These are phyloP conservation scores for Dioscorea zingiberensis DNA, from an alignment of 106 monocot genomes.

Conservation along the genomic window DNA sequence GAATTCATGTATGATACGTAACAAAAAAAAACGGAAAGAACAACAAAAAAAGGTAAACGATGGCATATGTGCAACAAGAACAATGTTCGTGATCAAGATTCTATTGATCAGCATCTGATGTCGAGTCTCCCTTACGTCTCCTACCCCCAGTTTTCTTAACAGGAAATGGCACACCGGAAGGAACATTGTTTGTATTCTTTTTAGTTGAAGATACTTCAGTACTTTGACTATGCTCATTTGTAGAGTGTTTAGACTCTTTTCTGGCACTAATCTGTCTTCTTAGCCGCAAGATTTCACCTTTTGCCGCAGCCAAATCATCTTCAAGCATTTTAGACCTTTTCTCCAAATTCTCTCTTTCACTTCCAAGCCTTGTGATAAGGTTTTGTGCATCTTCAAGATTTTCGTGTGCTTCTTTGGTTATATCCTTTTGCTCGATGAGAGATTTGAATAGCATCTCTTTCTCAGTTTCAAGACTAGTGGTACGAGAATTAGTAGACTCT, in stretches of 20 bases:
- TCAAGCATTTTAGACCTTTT: conserved; percentile 56
- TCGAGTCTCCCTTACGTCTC: conserved; percentile 45
- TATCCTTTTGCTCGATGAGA: conserved; percentile 50
- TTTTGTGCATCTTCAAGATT: conserved; percentile 84
- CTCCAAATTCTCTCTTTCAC: conserved; percentile 57
- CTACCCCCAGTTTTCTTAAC: conserved; percentile 32
- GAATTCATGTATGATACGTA: too few relatives aligned
- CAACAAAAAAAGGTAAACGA: too few relatives aligned
- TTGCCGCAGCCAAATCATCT: conserved; percentile 76
- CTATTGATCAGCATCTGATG: conserved; percentile 11
- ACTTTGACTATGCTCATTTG: too few relatives aligned
- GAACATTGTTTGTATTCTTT: conserved; percentile 21
- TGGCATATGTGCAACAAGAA: too few relatives aligned
- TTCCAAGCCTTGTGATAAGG: conserved; percentile 47
- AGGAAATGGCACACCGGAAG: conserved; percentile 20
- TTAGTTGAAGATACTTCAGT: too few relatives aligned
- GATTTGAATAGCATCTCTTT: conserved; percentile 69
- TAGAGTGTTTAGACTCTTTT: conserved; percentile 11
- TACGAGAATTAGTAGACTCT: conserved; percentile 42
- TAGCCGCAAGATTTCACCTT: conserved; percentile 74
- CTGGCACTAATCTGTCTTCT: conserved; percentile 37
- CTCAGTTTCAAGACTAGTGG: conserved; percentile 55
- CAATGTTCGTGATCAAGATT: too few relatives aligned
- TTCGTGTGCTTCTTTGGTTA: conserved; percentile 54
- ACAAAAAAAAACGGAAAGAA: too few relatives aligned